Base-by-base conservation (phyloP, 2,329 filamentous ascomycete genomes). In the Phoma herbarum region DNA sequence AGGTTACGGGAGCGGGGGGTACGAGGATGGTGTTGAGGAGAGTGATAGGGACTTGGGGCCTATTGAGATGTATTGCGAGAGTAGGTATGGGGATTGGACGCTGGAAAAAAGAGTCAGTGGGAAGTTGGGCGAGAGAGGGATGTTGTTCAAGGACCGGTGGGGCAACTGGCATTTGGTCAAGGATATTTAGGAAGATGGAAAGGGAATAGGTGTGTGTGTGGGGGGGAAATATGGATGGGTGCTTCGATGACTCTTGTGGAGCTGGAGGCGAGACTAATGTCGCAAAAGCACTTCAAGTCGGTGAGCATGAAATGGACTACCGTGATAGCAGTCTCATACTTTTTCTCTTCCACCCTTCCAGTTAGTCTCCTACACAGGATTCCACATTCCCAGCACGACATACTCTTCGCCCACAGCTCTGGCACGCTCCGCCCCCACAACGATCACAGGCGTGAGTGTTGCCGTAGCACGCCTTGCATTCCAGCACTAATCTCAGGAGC, bases 51-150 rank as follows among this genome's bases (percentile, higher is more conserved):
- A 64, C 2, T 0, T 59, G 12, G 67, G 59, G 4, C 61, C 66
- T 1, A 55, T 70, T 22, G 65, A 70, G 46, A 43, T 53, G 45
- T 68, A 62, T 23, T 22, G 58, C 9, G 11, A 11, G 18, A 46
- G 20, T 1, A 61, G 50, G 45, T 60, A 63, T n/a, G 60, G 23
- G 2, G 64, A 69, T 11, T 71, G 68, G 68, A 52, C 35, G 11
- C 16, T 69, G 29, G 64, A 64, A 54, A 60, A 56, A 52, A 45
- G 62, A 44, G 42, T 68, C 8, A 64, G 61, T 49, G 26, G 45
- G 6, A 57, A 56, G 1, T 33, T 57, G 8, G 53, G 59, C 33
- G 59, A 60, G 11, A 47, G 52, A 6, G 56, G 59, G 2, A 67
- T 64, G 62, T 16, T 71, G 54, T 71, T 63, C 25, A 46, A 58